These are phyloP conservation scores for Citrus reticulata DNA, from an alignment of 345 rosid species.

Conservation along the genomic window DNA sequence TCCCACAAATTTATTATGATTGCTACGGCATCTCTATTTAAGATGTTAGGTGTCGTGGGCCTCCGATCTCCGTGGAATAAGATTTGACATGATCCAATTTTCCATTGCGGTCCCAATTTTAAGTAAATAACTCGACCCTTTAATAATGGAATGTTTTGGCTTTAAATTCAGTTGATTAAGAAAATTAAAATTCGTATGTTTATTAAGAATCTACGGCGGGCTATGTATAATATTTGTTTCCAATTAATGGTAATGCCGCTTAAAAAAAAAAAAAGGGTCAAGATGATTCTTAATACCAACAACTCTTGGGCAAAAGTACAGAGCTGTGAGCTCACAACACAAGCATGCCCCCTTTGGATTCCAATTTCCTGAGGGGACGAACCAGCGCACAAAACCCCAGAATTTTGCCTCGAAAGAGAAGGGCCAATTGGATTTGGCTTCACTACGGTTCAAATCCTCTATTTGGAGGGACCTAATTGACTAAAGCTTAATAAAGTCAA, in stretches of 20 bases:
- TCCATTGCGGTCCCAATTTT: not conserved
- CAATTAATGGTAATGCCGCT: not conserved
- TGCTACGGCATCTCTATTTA: not conserved
- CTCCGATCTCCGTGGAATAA: not conserved
- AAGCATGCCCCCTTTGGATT: conserved; percentile 18
- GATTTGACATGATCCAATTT: not conserved
- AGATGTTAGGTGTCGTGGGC: conserved; percentile 14
- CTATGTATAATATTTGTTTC: no score
- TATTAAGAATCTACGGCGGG: no score
- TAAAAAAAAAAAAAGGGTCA: not conserved
- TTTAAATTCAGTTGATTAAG: not conserved
- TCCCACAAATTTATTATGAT: conserved; percentile 5
- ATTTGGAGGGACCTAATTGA: not conserved
- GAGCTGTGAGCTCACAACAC: not conserved
- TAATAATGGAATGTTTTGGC: conserved; percentile 6
- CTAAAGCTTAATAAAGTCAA: not conserved
- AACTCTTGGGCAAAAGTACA: not conserved
- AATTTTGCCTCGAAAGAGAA: conserved; percentile 5
- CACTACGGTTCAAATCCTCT: not conserved
- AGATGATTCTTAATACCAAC: not conserved
- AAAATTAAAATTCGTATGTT: no score
- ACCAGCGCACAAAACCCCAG: conserved; percentile 23
- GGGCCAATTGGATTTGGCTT: not conserved
- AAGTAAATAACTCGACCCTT: not conserved
- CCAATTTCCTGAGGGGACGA: not conserved